Evolutionary conservation across 495 filamentous ascomycete genomes (phyloP), one percentile per base, ranked within the genome.

Genomic region (Saxispiralis lemnorum): DNA sequence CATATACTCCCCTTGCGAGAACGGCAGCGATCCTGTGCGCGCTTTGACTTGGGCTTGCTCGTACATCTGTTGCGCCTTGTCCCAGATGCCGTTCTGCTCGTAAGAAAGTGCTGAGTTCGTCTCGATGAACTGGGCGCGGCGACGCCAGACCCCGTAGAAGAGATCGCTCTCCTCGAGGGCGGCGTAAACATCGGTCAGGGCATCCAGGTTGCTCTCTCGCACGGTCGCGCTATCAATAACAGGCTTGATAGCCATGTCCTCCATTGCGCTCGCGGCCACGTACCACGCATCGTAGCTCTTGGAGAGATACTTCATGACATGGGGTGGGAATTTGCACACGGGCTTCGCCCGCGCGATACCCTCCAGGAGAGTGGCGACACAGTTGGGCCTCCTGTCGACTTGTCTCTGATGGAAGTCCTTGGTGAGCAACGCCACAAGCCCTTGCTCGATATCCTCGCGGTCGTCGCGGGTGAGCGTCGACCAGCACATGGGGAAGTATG

Each of bases 61-160:
- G 60, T 95, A 99, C 64, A 94, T 78, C 51, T 79, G 76, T 60
- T 96, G 92, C 11, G 92, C 82, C 56, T 94, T 94, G 49, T 95
- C 89, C 89, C 92, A 99, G 80, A 95, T 93, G 18, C 92, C 92
- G 53, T 89, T 87, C 56, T 99, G 92, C 62, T 99, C 92, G 52
- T 93, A 99, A 0, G 92, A 99, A 7, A 99, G 64, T 0, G 86
- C 92, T 18, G 88, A 80, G 52, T 96, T 99, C 10, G 88, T 95
- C 63, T 96, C 92, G 5, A 95, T 76, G 54, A 89, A 99, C 52
- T 89, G 81, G 56, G 83, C 92, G 32, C 92, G 78, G 33, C 92
- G 78, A 43, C 92, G 78, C 92, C 92, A 99, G 13, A 86, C 88
- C 4, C 92, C 92, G 46, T 96, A 96, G 65, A 95, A 99, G 39